phyloP scores from a whole-genome alignment of 2,329 filamentous ascomycete genomes.

The Stenocarpella maydis region DNA sequence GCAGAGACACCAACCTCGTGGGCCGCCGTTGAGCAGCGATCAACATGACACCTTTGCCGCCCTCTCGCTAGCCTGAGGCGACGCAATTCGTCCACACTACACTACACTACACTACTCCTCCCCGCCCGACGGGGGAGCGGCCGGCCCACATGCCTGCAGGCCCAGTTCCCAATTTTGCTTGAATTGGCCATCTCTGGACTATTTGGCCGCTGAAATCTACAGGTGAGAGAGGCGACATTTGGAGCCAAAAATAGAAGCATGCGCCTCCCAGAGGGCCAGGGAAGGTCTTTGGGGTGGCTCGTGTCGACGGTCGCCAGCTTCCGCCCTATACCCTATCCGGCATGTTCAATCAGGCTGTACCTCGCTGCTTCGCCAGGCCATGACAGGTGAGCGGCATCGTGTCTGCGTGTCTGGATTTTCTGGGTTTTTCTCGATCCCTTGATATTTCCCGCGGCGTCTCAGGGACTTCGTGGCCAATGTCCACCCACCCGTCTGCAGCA shows the following conservation, averaged over 20 bases:
- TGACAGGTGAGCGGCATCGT: neutral
- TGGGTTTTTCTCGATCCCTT: neutral
- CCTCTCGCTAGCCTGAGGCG: neutral
- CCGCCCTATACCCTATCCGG: slow-evolving; percentile 18
- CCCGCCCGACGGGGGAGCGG: neutral
- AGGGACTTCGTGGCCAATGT: neutral
- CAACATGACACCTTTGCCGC: slow-evolving; percentile 3
- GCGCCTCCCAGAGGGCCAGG: neutral
- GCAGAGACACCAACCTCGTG: slow-evolving; percentile 19
- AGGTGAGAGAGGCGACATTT: slow-evolving; percentile 14
- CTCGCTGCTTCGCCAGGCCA: slow-evolving; percentile 3
- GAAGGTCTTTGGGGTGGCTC: slow-evolving; percentile 19
- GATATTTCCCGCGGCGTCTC: slow-evolving; percentile 8
- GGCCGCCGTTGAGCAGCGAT: slow-evolving; percentile 12
- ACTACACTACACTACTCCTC: no score
- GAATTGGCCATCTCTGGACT: neutral
- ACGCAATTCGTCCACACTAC: neutral
- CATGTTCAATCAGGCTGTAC: slow-evolving; percentile 16
- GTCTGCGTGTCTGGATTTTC: slow-evolving; percentile 26
- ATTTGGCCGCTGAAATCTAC: slow-evolving; percentile 19
- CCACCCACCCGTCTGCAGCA: no score
- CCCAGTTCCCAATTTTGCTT: neutral
- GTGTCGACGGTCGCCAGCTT: slow-evolving; percentile 21
- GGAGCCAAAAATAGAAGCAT: slow-evolving; percentile 17
- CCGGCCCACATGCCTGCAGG: slow-evolving; percentile 6